Evolutionary conservation across 2,329 filamentous ascomycete genomes (phyloP).

Genomic region (Hypoxylon sp.): DNA sequence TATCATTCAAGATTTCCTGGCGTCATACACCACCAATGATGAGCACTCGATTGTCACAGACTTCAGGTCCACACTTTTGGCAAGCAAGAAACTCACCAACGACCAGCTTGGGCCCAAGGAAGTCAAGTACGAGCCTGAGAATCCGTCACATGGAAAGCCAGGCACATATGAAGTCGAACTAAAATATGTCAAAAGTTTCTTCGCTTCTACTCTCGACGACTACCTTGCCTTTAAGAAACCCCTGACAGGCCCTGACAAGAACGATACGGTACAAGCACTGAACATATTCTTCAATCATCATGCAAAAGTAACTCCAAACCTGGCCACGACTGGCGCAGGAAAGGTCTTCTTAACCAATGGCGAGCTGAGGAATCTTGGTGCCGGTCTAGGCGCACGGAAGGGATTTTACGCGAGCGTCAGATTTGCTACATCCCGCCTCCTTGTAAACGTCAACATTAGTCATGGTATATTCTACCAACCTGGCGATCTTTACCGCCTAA

Average conservation of each 20-base stretch:
- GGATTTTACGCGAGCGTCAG: conserved; percentile 50
- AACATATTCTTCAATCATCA: conserved; percentile 47
- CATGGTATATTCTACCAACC: conserved; percentile 48
- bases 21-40: too few species aligned
- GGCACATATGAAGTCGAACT: conserved; percentile 38
- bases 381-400: conserved; percentile 44
- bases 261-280: conserved; percentile 38
- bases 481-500: conserved; percentile 37
- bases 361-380: conserved; percentile 37
- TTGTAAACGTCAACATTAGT: conserved; percentile 50
- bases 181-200: conserved; percentile 39
- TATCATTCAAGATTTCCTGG: too few species aligned
- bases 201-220: conserved; percentile 37
- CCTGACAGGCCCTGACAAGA: conserved; percentile 34
- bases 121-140: conserved; percentile 43
- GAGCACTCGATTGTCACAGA: conserved; percentile 50
- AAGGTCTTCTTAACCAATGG: conserved; percentile 41
- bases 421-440: conserved; percentile 46
- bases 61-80: conserved; percentile 47
- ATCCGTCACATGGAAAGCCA: conserved; percentile 37
- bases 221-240: conserved; percentile 43
- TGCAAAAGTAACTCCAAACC: conserved; percentile 38
- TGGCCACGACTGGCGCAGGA: conserved; percentile 44
- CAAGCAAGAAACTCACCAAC: conserved; percentile 35
- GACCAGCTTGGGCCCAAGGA: neutral